Percentiles rank a stretch among this genome's conserved stretches.
Conservation (phyloP, 2,329 filamentous ascomycete species). For the Aspergillus neoniger region DNA sequence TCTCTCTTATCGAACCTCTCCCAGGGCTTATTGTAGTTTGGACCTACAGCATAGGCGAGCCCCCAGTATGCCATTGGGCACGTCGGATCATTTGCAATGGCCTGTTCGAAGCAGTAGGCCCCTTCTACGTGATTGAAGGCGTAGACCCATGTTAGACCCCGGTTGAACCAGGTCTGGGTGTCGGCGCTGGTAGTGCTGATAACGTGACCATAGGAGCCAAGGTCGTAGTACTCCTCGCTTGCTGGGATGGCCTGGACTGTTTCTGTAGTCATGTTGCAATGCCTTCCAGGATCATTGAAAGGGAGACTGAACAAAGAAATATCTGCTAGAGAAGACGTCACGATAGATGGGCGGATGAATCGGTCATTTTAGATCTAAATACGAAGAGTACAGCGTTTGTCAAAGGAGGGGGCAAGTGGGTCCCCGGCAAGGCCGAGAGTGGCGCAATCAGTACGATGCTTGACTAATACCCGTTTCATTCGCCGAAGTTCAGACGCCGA, state of each 20-base stretch:
- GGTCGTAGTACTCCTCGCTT: conserved; percentile 49
- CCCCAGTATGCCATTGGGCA: conserved; percentile 55
- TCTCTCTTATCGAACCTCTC: conserved; percentile 50
- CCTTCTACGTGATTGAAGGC: conserved; percentile 77
- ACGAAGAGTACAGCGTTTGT: too few species aligned
- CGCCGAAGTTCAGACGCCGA: neutral
- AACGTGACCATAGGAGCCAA: conserved; percentile 60
- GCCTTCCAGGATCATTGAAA: too few species aligned
- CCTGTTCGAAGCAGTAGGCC: conserved; percentile 51
- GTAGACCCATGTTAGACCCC: conserved; percentile 72
- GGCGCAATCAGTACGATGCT: too few species aligned
- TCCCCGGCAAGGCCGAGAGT: too few species aligned
- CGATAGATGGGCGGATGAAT: too few species aligned
- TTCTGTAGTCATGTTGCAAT: neutral
- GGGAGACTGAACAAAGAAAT: too few species aligned
- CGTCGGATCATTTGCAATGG: conserved; percentile 43
- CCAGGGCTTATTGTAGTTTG: conserved; percentile 58
- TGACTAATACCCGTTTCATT: too few species aligned
- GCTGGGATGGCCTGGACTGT: conserved; percentile 19
- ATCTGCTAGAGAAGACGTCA: too few species aligned
- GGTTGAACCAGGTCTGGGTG: conserved; percentile 69
- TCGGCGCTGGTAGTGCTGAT: conserved; percentile 56
- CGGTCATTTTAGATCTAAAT: too few species aligned
- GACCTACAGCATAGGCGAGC: conserved; percentile 51
- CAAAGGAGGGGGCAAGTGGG: too few species aligned